Base-by-base conservation (phyloP, 768 basidiomycete genomes). In the Pholiota molesta region DNA sequence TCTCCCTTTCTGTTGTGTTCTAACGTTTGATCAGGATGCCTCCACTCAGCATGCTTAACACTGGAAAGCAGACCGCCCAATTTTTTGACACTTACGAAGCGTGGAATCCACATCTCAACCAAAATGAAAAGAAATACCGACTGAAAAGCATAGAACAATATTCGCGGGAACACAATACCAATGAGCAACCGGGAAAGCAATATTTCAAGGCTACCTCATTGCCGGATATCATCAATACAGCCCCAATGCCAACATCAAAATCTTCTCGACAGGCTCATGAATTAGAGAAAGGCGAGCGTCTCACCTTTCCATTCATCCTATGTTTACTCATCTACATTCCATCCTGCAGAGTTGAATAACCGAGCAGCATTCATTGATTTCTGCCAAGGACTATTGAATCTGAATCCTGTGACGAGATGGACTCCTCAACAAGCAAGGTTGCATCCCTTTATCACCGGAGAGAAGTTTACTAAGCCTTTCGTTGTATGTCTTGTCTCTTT, bases 401-500 rank as follows among this genome's bases (percentile, higher is more conserved):
- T 99, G 77, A 95, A 99, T 71, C 97, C 97, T 17, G 88, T 97
- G 59, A 91, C 94, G 61, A 85, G 97, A 59, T 99, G 97, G 97
- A 90, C 96, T 11, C 97, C 97, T 26, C 95, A 97, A 71, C 96
- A 99, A 75, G 97, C 97, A 40, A 83, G 91, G 54, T 78, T 92
- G 70, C 97, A 99, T 74, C 97, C 97, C 2, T 99, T 99, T 77
- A 97, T 99, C 68, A 97, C 95, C 5, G 97, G 97, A 55, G 97
- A 99, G 76, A 96, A 95, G 72, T 97, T 90, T 71, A 89, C 87
- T 6, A 93, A 92, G 70, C 90, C 93, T 6, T 95, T 90, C 76
- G 83, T 86, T 72, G 93, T 92, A 77, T 72, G 89, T 78, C 37
- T 49, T 19, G 16, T 17, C 60, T 66, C 52, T 68, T 23, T 28